Percentiles rank a stretch among this genome's conserved stretches.
Evolutionary conservation across 2,329 filamentous ascomycete species (phyloP).

Genomic region (Venturia effusa): DNA sequence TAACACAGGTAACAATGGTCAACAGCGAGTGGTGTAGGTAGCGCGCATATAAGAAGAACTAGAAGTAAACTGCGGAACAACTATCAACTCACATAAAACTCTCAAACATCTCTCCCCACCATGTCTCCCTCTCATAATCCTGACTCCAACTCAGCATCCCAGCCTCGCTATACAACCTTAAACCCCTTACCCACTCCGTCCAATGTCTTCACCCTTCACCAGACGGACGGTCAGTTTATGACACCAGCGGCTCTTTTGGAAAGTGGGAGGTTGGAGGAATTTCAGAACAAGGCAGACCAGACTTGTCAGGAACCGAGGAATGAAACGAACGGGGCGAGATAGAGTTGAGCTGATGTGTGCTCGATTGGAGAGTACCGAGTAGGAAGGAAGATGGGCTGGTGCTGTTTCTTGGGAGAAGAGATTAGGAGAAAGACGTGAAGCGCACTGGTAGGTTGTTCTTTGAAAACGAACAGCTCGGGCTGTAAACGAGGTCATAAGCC

Average conservation of each 20-base stretch:
- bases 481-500: no score
- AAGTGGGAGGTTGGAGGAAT: background rate
- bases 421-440: no score
- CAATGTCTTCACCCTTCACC: background rate
- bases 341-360: no score
- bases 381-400: no score
- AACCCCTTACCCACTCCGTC: background rate
- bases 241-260: background rate
- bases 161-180: background rate
- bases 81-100: background rate
- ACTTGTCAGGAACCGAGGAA: background rate
- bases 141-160: background rate
- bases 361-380: no score
- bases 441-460: no score
- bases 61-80: no score
- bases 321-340: no score
- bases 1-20: background rate
- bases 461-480: no score
- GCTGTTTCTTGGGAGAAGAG: no score
- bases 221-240: background rate
- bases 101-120: background rate
- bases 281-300: background rate
- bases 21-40: background rate
- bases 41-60: background rate
- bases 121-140: background rate